phyloP scores from a whole-genome alignment of 1,139 yeast genomes.

The Kodamaea sp. region DNA sequence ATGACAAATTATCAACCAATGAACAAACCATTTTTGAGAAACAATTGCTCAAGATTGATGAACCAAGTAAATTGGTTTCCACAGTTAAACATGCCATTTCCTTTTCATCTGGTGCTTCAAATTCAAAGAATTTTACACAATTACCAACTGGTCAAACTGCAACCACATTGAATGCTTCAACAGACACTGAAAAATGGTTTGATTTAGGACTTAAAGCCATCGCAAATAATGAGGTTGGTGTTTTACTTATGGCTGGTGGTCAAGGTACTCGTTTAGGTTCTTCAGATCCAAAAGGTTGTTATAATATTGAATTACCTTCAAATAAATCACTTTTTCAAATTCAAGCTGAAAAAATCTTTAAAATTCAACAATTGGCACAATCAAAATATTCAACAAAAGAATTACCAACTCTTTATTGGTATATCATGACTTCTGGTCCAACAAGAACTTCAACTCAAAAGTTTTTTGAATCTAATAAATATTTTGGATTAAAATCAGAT shows the following conservation, averaged over 20 bases:
- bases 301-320: conserved; percentile 81
- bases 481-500: conserved; percentile 61
- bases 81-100: conserved; percentile 50
- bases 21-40: conserved; percentile 29
- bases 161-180: conserved; percentile 42
- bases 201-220: conserved; percentile 67
- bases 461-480: conserved; percentile 57
- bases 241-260: conserved; percentile 94
- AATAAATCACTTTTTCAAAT: conserved; percentile 81
- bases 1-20: conserved; percentile 28
- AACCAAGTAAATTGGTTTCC: conserved; percentile 38
- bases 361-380: conserved; percentile 58
- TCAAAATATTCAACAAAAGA: conserved; percentile 16
- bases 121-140: conserved; percentile 42
- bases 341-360: conserved; percentile 81
- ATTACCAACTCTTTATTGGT: conserved; percentile 64
- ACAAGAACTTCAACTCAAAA: conserved; percentile 74
- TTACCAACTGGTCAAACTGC: conserved; percentile 49
- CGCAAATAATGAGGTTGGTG: conserved; percentile 72
- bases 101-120: conserved; percentile 33
- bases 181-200: conserved; percentile 44
- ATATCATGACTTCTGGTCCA: conserved; percentile 94
- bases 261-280: conserved; percentile 96
- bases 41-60: conserved; percentile 40
- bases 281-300: conserved; percentile 89